A percentile compares a stretch with the other conserved stretches of the same genome.
These are phyloP conservation scores for Staphylotrichum tortipilum DNA, from an alignment of 495 filamentous ascomycete genomes.

Conservation along the genomic window DNA sequence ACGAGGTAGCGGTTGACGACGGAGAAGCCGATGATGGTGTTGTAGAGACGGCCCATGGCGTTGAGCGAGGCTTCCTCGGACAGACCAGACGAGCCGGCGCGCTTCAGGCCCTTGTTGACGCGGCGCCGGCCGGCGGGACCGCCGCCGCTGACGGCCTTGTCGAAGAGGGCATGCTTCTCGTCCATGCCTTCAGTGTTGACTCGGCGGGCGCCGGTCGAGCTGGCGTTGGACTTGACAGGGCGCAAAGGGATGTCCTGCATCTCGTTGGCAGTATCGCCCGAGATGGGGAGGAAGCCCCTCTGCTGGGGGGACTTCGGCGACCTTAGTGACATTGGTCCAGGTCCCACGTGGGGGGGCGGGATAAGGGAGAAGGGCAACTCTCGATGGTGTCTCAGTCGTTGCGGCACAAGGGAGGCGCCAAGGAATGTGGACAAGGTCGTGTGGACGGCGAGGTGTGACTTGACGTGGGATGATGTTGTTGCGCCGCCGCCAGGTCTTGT, in stretches of 20 bases:
- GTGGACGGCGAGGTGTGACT: background rate
- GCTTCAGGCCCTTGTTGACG: slow-evolving; percentile 39
- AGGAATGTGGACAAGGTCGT: background rate
- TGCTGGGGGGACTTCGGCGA: slow-evolving; percentile 21
- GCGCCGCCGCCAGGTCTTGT: background rate
- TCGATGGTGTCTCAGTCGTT: background rate
- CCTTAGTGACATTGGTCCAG: slow-evolving; percentile 20
- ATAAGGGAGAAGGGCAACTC: too few species aligned
- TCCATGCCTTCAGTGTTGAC: slow-evolving; percentile 22
- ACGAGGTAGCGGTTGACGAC: slow-evolving; percentile 81
- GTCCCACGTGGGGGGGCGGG: background rate
- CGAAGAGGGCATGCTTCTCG: slow-evolving; percentile 43
- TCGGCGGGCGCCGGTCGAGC: slow-evolving; percentile 43
- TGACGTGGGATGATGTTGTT: background rate
- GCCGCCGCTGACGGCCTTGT: slow-evolving; percentile 20
- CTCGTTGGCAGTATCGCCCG: slow-evolving; percentile 18
- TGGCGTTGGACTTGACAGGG: slow-evolving; percentile 39
- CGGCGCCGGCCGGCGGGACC: slow-evolving; percentile 48
- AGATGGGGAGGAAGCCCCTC: slow-evolving; percentile 26
- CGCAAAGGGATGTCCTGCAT: slow-evolving; percentile 45
- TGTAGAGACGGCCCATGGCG: slow-evolving; percentile 78
- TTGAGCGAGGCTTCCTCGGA: slow-evolving; percentile 56
- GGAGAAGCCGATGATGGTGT: slow-evolving; percentile 75
- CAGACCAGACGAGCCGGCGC: slow-evolving; percentile 45
- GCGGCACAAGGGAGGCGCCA: background rate